Conservation (phyloP, 192 early-diverging fungal genomes). For the Ambispora gerdemannii region DNA sequence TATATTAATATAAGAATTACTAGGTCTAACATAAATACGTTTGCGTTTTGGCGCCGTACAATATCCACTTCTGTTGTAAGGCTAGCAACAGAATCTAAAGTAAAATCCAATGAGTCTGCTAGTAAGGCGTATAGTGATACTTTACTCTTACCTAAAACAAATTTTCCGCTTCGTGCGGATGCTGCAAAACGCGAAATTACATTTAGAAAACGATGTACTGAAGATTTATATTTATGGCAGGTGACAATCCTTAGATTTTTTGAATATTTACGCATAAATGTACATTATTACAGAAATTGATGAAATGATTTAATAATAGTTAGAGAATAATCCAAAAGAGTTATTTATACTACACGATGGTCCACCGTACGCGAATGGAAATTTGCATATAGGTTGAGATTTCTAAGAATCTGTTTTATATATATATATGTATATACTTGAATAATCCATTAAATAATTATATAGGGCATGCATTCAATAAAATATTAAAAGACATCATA, state of each 20-base stretch:
- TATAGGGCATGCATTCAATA: constrained; percentile 73
- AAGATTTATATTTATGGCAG: constrained; percentile 71
- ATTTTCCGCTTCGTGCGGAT: constrained; percentile 65
- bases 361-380: constrained; percentile 79
- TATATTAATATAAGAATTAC: no score
- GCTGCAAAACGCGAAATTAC: constrained; percentile 55
- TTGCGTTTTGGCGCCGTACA: no score
- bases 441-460: not conserved
- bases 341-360: constrained; percentile 80
- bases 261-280: not conserved
- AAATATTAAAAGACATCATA: constrained; percentile 77
- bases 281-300: not conserved
- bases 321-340: constrained; percentile 59
- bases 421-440: not conserved
- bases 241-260: constrained; percentile 31
- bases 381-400: constrained; percentile 51
- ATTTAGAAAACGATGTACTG: constrained; percentile 61
- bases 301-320: constrained; percentile 29
- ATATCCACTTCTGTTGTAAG: no score
- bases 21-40: no score
- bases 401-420: no score
- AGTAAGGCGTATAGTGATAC: constrained; percentile 53
- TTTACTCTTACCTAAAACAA: constrained; percentile 67
- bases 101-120: no score
- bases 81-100: no score